Percentiles rank a stretch among this genome's conserved stretches.
Conservation (phyloP, 1,284 basidiomycete genomes). For the Golubevia pallescens region DNA sequence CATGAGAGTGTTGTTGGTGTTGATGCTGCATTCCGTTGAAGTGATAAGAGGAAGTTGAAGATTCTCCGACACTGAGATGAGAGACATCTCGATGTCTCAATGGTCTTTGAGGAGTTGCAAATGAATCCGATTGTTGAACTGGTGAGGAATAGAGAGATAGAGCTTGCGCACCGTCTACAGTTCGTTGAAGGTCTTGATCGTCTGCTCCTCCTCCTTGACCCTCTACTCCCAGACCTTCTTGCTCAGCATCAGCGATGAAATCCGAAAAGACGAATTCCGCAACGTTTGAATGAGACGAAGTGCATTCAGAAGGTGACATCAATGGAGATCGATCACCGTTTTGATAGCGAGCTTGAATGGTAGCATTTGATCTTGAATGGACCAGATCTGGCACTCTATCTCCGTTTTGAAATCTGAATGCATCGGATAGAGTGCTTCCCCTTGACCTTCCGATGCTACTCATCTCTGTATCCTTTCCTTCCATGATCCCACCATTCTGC, state of each 20-base stretch:
- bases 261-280: conserved; percentile 39
- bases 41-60: too few relatives aligned
- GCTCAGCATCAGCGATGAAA: conserved; percentile 30
- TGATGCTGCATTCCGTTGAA: too few relatives aligned
- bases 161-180: conserved; percentile 1
- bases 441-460: conserved; percentile 17
- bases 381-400: conserved; percentile 7
- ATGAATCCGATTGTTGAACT: not conserved
- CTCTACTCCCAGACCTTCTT: not conserved
- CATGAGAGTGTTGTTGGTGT: too few relatives aligned
- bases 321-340: conserved; percentile 25
- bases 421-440: conserved; percentile 12
- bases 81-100: not conserved
- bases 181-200: not conserved
- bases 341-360: conserved; percentile 25
- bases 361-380: conserved; percentile 4
- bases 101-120: conserved; percentile 6
- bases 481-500: conserved; percentile 15
- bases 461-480: conserved; percentile 11
- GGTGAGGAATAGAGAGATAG: not conserved
- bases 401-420: conserved; percentile 13
- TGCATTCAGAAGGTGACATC: conserved; percentile 10
- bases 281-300: conserved; percentile 10
- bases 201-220: not conserved
- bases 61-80: not conserved